A percentile compares a stretch with the other conserved stretches of the same genome.
These are phyloP conservation scores for Penicillium sp. DNA, from an alignment of 2,329 filamentous ascomycete genomes.

Conservation along the genomic window DNA sequence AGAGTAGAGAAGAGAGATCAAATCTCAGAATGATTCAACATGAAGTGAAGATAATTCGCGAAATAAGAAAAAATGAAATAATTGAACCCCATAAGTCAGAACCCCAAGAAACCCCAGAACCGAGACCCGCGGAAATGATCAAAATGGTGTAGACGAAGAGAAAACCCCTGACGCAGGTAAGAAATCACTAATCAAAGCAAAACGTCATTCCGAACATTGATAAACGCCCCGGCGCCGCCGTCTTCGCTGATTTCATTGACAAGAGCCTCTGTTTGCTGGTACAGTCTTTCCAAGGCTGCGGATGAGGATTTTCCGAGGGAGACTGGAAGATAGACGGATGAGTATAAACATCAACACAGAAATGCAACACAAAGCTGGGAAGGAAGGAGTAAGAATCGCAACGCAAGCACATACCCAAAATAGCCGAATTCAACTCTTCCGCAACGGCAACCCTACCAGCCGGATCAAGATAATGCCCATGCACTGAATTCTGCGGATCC, in stretches of 20 bases:
- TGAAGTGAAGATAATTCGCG: too few species aligned
- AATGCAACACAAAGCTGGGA: not conserved
- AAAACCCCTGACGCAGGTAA: not conserved
- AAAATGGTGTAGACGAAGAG: not conserved
- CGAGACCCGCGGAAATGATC: not conserved
- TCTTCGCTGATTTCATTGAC: constrained; percentile 80
- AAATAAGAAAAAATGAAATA: not conserved
- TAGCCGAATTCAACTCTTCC: constrained; percentile 91
- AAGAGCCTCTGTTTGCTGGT: constrained; percentile 82
- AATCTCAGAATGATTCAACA: not conserved
- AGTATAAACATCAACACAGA: not conserved
- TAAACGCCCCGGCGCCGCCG: constrained; percentile 79
- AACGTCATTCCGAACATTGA: constrained; percentile 66
- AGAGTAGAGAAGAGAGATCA: not conserved
- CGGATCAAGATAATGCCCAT: constrained; percentile 77
- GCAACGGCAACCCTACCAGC: constrained; percentile 77
- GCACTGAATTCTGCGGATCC: constrained; percentile 75
- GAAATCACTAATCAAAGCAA: constrained; percentile 33
- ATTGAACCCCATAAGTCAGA: too few species aligned
- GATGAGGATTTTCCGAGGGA: constrained; percentile 87
- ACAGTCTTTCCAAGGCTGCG: constrained; percentile 81
- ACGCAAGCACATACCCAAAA: constrained; percentile 67
- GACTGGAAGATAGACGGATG: constrained; percentile 55
- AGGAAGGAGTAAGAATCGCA: not conserved
- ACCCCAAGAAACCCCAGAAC: too few species aligned